Percentiles rank a stretch among this genome's conserved stretches.
Conservation (phyloP, 139 green algal genomes). For the Chlorella vulgaris region DNA sequence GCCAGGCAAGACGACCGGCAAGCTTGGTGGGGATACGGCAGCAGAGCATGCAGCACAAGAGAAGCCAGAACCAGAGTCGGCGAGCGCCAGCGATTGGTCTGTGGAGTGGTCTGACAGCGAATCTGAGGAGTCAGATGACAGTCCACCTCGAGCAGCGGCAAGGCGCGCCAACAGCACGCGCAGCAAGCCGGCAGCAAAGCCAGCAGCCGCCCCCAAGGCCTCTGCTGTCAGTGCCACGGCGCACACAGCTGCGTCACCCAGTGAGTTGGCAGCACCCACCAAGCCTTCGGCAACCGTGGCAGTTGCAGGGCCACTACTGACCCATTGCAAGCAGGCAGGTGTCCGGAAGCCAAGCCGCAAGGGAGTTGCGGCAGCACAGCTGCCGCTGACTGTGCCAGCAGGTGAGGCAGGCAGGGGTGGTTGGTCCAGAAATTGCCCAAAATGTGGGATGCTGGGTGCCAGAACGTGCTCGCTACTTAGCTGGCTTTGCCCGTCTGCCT, state of each 20-base stretch:
- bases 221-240: background rate
- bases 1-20: no score
- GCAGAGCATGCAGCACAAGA: background rate
- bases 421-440: background rate
- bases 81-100: slow-evolving; percentile 8
- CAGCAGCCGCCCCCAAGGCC: background rate
- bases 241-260: no score
- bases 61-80: background rate
- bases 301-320: background rate
- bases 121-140: background rate
- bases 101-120: background rate
- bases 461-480: no score
- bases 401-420: background rate
- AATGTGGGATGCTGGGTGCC: background rate
- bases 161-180: background rate
- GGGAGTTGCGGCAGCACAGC: background rate
- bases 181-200: background rate
- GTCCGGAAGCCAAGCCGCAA: background rate
- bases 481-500: no score
- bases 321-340: background rate
- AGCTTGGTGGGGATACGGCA: no score
- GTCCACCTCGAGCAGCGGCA: background rate
- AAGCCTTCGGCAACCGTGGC: background rate
- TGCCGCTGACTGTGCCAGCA: background rate
- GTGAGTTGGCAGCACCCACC: background rate